Percentiles rank a stretch among this genome's conserved stretches.
Conservation (phyloP, 163 green algal species). For the Chlorella variabilis region DNA sequence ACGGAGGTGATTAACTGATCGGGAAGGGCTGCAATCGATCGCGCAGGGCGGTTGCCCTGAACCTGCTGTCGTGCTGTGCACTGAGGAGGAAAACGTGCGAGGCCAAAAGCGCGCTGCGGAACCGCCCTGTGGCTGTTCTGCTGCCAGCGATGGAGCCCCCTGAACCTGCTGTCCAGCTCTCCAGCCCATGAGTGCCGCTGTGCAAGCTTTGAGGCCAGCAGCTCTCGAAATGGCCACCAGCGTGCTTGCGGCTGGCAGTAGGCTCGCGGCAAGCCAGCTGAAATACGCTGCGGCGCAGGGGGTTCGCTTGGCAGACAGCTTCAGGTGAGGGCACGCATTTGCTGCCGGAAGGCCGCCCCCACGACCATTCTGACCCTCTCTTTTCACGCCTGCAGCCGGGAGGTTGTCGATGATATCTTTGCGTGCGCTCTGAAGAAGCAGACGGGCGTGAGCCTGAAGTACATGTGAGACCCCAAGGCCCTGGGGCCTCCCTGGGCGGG, state of each 20-base stretch:
- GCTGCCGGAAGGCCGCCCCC: background rate
- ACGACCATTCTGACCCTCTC: background rate
- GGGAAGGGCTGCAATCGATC: no score
- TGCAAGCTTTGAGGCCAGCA: background rate
- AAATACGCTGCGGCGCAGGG: background rate
- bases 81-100: no score
- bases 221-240: background rate
- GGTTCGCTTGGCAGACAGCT: conserved; percentile 4
- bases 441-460: conserved; percentile 86
- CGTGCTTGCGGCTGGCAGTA: background rate
- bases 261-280: background rate
- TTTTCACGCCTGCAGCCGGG: background rate
- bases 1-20: no score
- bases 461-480: conserved; percentile 62
- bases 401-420: conserved; percentile 93
- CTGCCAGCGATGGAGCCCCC: background rate
- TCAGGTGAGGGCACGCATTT: background rate
- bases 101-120: no score
- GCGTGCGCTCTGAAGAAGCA: conserved; percentile 90
- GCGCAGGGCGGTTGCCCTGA: no score
- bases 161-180: no score
- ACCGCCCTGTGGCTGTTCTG: no score
- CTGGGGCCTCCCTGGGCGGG: no score
- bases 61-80: background rate
- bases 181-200: no score